phyloP scores from a whole-genome alignment of 768 basidiomycete genomes.

The Rhodotorula paludigena region DNA sequence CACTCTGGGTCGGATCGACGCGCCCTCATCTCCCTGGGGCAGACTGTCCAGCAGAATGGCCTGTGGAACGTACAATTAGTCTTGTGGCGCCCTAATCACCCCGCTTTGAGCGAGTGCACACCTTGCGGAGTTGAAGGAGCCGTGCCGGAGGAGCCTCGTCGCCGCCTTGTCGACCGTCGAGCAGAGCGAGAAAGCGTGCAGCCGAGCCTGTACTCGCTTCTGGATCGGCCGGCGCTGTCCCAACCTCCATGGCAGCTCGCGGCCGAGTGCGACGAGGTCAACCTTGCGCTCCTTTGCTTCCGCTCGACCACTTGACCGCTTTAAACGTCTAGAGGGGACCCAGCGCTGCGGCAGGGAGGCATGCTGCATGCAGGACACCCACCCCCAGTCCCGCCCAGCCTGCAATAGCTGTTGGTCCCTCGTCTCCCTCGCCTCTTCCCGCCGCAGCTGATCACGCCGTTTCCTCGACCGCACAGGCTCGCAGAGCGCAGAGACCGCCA shows the following conservation, averaged over 20 bases:
- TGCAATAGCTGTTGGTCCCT: not conserved
- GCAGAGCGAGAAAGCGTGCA: not conserved
- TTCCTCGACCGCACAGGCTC: not conserved
- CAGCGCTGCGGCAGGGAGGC: no score
- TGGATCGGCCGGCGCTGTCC: not conserved
- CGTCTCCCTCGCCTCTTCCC: not conserved
- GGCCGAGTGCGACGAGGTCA: no score
- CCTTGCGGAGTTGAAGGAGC: constrained; percentile 25
- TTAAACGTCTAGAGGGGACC: not conserved
- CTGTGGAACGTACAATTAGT: not conserved
- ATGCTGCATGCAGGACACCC: not conserved
- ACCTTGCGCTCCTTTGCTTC: no score
- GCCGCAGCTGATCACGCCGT: not conserved
- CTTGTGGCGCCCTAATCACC: rapidly evolving
- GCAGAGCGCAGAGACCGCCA: not conserved
- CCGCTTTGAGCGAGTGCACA: not conserved
- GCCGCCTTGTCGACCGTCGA: not conserved
- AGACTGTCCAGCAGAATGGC: constrained; percentile 21
- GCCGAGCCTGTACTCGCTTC: rapidly evolving
- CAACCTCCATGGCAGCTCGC: no score
- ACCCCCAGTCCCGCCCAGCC: not conserved
- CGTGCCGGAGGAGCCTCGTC: not conserved
- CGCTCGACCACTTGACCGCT: not conserved
- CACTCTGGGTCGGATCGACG: constrained; percentile 65
- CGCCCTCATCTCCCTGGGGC: constrained; percentile 44